Conservation (phyloP, 257 asterid species). For the Solanum megistacrolobum region DNA sequence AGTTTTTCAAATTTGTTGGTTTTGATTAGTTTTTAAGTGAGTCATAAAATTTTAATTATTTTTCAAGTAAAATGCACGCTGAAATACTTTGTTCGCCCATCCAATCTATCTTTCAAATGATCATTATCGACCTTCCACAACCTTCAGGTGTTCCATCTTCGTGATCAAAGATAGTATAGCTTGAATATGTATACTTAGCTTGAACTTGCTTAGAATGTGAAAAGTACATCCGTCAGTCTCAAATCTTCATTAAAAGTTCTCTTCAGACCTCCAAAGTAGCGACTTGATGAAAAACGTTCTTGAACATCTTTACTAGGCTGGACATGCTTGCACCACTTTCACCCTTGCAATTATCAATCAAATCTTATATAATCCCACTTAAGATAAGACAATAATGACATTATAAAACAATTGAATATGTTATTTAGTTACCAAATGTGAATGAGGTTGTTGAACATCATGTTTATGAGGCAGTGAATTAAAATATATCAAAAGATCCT, state of each 20-base stretch:
- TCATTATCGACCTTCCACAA: neutral
- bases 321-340: neutral
- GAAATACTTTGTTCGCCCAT: neutral
- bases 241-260: neutral
- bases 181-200: neutral
- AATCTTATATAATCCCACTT: neutral
- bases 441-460: neutral
- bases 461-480: neutral
- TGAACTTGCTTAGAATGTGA: neutral
- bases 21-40: neutral
- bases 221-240: neutral
- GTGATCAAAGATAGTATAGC: neutral
- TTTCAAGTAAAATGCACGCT: neutral
- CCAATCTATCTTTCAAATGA: neutral
- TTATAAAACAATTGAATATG: neutral
- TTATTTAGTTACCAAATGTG: neutral
- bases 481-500: neutral
- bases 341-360: neutral
- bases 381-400: neutral
- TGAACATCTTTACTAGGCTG: neutral
- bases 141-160: neutral
- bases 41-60: neutral
- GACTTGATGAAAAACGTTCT: neutral
- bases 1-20: neutral
- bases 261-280: neutral